phyloP scores from a whole-genome alignment of 1,284 basidiomycete species.

The Lentinus polychrous region DNA sequence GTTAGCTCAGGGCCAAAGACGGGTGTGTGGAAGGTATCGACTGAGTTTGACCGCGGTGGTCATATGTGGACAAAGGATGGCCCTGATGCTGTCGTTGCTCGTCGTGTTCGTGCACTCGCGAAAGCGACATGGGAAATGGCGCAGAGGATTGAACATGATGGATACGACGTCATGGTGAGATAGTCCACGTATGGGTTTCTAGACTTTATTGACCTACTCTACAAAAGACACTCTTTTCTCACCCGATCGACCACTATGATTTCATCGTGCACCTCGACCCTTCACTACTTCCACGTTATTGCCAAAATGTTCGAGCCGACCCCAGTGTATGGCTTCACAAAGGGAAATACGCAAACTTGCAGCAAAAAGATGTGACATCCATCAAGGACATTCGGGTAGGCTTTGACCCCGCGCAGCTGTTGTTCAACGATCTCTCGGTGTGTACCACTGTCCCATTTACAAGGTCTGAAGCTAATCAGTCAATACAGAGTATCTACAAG shows the following conservation, averaged over 20 bases:
- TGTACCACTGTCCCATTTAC: slow-evolving; percentile 15
- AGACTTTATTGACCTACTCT: neutral
- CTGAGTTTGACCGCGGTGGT: slow-evolving; percentile 74
- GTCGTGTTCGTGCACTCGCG: slow-evolving; percentile 65
- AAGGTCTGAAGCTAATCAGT: slow-evolving; percentile 6
- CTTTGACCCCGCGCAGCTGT: slow-evolving; percentile 75
- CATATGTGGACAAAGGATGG: slow-evolving; percentile 67
- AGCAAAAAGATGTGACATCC: slow-evolving; percentile 22
- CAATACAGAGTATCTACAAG: slow-evolving; percentile 58
- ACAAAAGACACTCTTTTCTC: slow-evolving; percentile 73
- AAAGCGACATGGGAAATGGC: slow-evolving; percentile 57
- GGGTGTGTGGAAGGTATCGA: slow-evolving; percentile 79
- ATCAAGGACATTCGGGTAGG: slow-evolving; percentile 44
- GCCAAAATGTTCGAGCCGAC: slow-evolving; percentile 55
- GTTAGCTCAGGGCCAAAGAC: slow-evolving; percentile 11
- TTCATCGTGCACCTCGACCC: slow-evolving; percentile 76
- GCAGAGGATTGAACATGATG: slow-evolving; percentile 37
- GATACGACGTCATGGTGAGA: slow-evolving; percentile 47
- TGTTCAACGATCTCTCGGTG: slow-evolving; percentile 71
- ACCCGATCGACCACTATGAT: slow-evolving; percentile 83
- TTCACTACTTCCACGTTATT: slow-evolving; percentile 62
- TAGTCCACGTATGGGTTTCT: neutral
- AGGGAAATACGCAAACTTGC: slow-evolving; percentile 43
- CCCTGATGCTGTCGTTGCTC: slow-evolving; percentile 65
- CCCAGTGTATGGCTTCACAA: slow-evolving; percentile 35